Conservation (phyloP, 2,329 filamentous ascomycete species). For the Colletotrichum sp. region DNA sequence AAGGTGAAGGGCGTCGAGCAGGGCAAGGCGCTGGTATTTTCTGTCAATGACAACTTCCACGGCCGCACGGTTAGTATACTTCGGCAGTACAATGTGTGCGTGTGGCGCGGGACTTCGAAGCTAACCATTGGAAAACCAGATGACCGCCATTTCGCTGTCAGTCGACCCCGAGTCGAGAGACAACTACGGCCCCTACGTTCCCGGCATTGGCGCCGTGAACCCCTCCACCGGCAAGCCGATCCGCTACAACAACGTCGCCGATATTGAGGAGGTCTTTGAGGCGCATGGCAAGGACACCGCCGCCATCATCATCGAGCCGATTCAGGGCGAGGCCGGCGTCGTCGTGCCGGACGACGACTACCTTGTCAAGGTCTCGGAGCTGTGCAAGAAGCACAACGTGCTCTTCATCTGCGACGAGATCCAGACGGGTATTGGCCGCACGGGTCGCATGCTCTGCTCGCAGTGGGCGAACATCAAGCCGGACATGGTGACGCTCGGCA, state of each 20-base stretch:
- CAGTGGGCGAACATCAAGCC: constrained; percentile 96
- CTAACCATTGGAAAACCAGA: constrained; percentile 38
- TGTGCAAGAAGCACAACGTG: constrained; percentile 95
- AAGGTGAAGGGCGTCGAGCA: constrained; percentile 90
- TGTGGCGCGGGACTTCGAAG: background rate
- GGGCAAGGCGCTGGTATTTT: constrained; percentile 84
- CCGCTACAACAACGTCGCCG: constrained; percentile 83
- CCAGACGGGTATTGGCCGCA: constrained; percentile 95
- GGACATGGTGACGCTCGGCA: constrained; percentile 92
- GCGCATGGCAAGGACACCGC: constrained; percentile 84
- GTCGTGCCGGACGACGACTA: constrained; percentile 94
- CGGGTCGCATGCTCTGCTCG: constrained; percentile 90
- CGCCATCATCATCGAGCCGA: constrained; percentile 93
- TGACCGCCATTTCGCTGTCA: constrained; percentile 94
- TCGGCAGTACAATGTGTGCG: background rate
- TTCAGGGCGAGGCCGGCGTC: constrained; percentile 96
- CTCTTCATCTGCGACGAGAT: constrained; percentile 98
- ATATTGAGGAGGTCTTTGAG: constrained; percentile 81
- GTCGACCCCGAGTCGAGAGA: constrained; percentile 94
- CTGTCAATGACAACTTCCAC: constrained; percentile 92
- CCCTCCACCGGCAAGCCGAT: constrained; percentile 79
- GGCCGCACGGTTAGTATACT: constrained; percentile 78
- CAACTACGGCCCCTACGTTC: constrained; percentile 96
- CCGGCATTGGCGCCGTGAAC: constrained; percentile 79
- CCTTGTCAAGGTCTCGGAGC: constrained; percentile 76